phyloP scores from a whole-genome alignment of 2,329 filamentous ascomycete genomes.

The Diaporthe citri region DNA sequence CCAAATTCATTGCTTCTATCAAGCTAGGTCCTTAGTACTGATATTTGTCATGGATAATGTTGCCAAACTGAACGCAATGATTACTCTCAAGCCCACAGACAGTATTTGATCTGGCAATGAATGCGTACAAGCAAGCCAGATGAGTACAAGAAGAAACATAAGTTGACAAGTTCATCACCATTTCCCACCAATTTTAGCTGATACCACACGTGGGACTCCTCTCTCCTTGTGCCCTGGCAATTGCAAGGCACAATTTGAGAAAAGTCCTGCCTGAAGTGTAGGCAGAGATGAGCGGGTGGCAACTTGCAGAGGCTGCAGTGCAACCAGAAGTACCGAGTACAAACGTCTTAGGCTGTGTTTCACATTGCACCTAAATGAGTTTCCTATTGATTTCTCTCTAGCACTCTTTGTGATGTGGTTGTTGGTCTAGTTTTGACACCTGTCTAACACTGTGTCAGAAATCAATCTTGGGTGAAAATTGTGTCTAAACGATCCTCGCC shows the following conservation, averaged over 20 bases:
- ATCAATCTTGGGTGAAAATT: background rate
- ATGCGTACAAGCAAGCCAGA: background rate
- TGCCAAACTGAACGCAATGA: background rate
- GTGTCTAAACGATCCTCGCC: too few species aligned
- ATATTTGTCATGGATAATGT: background rate
- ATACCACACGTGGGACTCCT: background rate
- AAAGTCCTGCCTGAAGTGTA: background rate
- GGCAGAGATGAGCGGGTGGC: background rate
- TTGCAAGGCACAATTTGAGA: background rate
- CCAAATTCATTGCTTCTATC: background rate
- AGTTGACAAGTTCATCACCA: background rate
- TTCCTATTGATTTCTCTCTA: too few species aligned
- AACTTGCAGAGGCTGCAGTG: background rate
- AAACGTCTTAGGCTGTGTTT: too few species aligned
- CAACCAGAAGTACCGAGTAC: too few species aligned
- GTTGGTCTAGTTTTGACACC: background rate
- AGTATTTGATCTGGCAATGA: background rate
- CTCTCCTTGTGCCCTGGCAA: background rate
- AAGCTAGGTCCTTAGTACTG: background rate
- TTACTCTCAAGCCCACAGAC: background rate
- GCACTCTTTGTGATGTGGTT: background rate
- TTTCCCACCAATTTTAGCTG: too few species aligned
- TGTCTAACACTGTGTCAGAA: too few species aligned
- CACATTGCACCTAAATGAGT: too few species aligned
- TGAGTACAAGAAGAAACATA: background rate